A percentile compares a stretch with the other conserved stretches of the same genome.
Conservation (phyloP, 352 stramenopile genomes). For the Globisporangium abappressorium region DNA sequence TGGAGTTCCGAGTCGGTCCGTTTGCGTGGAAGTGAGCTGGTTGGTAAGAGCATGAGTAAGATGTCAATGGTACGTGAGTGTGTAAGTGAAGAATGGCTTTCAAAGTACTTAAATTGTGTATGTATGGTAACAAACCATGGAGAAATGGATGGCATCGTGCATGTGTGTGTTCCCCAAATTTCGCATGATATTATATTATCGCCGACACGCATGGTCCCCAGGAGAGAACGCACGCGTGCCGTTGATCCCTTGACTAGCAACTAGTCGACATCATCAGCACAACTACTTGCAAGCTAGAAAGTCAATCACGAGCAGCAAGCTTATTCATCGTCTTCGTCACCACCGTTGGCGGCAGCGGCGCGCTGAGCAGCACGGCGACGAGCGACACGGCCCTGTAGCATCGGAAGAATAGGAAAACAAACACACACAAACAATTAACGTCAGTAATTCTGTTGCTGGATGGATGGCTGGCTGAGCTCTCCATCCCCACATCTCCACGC, state of each 20-base stretch:
- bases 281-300: slow-evolving; percentile 21
- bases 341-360: slow-evolving; percentile 88
- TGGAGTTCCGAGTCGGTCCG: neutral
- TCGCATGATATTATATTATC: slow-evolving; percentile 85
- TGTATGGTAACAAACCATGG: neutral
- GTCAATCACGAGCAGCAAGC: slow-evolving; percentile 21
- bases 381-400: slow-evolving; percentile 90
- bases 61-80: neutral
- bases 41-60: neutral
- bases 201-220: slow-evolving; percentile 18
- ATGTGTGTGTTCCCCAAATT: slow-evolving; percentile 55
- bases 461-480: neutral
- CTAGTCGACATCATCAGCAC: slow-evolving; percentile 13
- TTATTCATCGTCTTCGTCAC: slow-evolving; percentile 86
- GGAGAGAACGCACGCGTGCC: slow-evolving; percentile 11
- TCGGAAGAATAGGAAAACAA: neutral
- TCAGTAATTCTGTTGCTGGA: neutral
- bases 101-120: neutral
- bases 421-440: slow-evolving; percentile 3
- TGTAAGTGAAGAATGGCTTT: neutral
- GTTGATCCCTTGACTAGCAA: slow-evolving; percentile 30
- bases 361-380: slow-evolving; percentile 92
- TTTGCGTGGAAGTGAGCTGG: neutral
- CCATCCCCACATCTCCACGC: neutral
- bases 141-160: slow-evolving; percentile 22